Conservation (phyloP, 164 flowering plant genomes). For the Macadamia tetraphylla region DNA sequence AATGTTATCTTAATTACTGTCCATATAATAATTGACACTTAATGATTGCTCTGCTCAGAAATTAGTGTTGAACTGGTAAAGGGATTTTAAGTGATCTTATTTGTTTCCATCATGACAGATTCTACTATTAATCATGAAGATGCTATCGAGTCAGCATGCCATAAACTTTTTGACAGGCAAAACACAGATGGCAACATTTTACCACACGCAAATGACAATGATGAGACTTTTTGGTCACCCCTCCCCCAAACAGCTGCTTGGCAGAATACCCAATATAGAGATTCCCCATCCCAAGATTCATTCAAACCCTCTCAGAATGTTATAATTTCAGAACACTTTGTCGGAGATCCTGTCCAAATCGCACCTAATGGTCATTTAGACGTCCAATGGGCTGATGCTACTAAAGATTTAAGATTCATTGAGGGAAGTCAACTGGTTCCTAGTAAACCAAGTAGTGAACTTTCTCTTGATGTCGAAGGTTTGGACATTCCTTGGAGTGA, state of each 20-base stretch:
- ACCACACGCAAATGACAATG: slow-evolving; percentile 21
- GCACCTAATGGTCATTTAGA: slow-evolving; percentile 30
- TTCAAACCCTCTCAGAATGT: slow-evolving; percentile 26
- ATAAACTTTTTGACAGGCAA: slow-evolving; percentile 28
- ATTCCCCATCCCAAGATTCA: slow-evolving; percentile 19
- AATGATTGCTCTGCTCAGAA: background rate
- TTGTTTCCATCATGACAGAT: slow-evolving; percentile 22
- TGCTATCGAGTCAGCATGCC: slow-evolving; percentile 26
- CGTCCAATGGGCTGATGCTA: slow-evolving; percentile 22
- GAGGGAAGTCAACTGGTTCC: slow-evolving; percentile 29
- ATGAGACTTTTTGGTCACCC: slow-evolving; percentile 25
- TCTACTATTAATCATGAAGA: slow-evolving; percentile 31
- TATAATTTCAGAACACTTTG: slow-evolving; percentile 17
- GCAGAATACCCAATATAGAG: slow-evolving; percentile 23
- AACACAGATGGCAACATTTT: slow-evolving; percentile 19
- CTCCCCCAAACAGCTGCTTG: slow-evolving; percentile 24
- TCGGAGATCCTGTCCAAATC: slow-evolving; percentile 27
- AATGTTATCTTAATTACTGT: background rate
- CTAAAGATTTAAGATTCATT: slow-evolving; percentile 14
- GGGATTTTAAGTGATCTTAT: background rate
- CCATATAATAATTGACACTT: background rate
- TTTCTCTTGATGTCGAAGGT: slow-evolving; percentile 64
- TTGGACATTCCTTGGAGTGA: slow-evolving; percentile 91
- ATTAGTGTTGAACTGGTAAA: background rate
- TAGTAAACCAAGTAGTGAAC: slow-evolving; percentile 34